These are phyloP conservation scores for Solanum piurae DNA, from an alignment of 257 asterid genomes.

Conservation along the genomic window DNA sequence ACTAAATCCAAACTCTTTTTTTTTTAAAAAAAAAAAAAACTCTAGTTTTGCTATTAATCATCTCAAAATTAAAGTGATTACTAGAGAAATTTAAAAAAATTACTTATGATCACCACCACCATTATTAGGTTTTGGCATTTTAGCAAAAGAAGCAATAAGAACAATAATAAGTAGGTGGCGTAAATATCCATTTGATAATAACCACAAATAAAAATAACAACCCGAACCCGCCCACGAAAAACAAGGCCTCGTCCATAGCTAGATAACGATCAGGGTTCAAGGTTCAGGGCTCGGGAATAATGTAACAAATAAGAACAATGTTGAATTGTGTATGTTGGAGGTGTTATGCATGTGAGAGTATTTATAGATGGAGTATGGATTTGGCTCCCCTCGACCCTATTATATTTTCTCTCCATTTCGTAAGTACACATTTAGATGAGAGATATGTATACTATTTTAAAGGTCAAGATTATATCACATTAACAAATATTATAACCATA, in stretches of 20 bases:
- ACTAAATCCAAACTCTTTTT: not conserved
- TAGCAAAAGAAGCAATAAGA: not conserved
- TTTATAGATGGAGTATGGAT: not conserved
- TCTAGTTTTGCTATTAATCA: not conserved
- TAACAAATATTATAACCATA: not conserved
- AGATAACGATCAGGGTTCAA: not conserved
- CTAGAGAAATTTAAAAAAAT: not conserved
- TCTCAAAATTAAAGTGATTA: not conserved
- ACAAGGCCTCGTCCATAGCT: not conserved
- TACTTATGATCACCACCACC: not conserved
- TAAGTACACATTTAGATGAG: not conserved
- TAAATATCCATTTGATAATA: not conserved
- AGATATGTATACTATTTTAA: not conserved
- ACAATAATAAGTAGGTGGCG: not conserved
- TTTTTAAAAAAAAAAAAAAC: too few species aligned
- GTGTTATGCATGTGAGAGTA: not conserved
- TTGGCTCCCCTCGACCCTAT: not conserved
- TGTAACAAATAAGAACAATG: not conserved
- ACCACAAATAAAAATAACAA: not conserved
- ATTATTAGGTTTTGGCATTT: not conserved
- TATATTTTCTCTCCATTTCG: too few species aligned
- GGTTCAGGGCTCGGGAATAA: accelerated
- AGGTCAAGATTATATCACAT: too few species aligned
- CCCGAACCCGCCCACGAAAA: not conserved
- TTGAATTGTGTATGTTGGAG: not conserved